Evolutionary conservation across 1,284 basidiomycete species (phyloP).

Genomic region (Cutaneotrichosporon sp.): DNA sequence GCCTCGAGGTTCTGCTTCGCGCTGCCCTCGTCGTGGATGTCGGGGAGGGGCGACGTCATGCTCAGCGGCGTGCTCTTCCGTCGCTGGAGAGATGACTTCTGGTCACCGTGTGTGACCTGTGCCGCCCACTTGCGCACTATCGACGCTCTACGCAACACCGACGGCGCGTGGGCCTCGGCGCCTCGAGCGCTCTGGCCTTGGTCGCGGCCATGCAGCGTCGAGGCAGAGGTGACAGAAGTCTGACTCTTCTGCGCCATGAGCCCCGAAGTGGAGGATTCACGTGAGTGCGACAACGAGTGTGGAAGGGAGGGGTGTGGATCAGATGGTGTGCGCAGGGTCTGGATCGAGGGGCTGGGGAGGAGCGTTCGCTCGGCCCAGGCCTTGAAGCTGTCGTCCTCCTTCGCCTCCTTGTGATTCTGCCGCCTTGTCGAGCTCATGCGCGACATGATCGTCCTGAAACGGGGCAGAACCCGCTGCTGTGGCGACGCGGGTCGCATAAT

Average conservation of each 20-base stretch:
- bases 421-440: constrained; percentile 6
- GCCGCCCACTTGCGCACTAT: constrained; percentile 20
- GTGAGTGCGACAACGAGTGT: neutral
- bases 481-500: neutral
- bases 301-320: neutral
- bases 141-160: constrained; percentile 14
- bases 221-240: constrained; percentile 10
- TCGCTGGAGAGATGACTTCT: neutral
- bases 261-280: neutral
- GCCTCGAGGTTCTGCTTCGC: neutral
- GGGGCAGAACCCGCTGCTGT: neutral
- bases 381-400: neutral
- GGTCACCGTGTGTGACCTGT: constrained; percentile 5
- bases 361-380: neutral
- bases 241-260: constrained; percentile 8
- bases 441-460: constrained; percentile 11
- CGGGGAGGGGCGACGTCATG: neutral
- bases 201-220: neutral
- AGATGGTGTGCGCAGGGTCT: neutral
- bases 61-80: constrained; percentile 1
- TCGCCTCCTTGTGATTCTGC: neutral
- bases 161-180: constrained; percentile 1
- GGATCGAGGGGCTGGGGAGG: neutral
- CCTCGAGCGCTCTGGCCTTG: neutral
- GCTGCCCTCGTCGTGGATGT: neutral